Evolutionary conservation across 768 basidiomycete genomes (phyloP).

Genomic region (Phlegmacium glaucopus): DNA sequence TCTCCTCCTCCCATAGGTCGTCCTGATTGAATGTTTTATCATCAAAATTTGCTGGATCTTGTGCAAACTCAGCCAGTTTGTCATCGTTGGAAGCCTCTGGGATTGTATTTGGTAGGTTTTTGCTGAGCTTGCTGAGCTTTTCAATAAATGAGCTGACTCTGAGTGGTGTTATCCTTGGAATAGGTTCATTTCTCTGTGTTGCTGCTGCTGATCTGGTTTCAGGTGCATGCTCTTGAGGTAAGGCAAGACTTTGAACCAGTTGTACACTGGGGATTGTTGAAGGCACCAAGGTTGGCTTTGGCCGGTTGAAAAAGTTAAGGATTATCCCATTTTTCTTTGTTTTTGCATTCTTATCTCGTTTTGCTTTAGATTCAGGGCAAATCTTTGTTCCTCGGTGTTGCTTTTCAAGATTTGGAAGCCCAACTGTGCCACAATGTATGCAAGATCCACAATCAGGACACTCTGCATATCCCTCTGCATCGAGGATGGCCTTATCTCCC

Average conservation of each 20-base stretch:
- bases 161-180: not conserved
- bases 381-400: too few species aligned
- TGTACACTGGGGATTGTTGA: slow-evolving; percentile 2
- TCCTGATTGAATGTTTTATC: not conserved
- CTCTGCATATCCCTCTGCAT: not conserved
- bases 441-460: not conserved
- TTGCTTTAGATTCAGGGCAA: slow-evolving; percentile 8
- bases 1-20: slow-evolving; percentile 18
- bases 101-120: slow-evolving; percentile 7
- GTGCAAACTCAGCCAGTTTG: slow-evolving; percentile 4
- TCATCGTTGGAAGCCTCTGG: slow-evolving; percentile 7
- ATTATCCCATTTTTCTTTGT: slow-evolving; percentile 7
- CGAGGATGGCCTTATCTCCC: not conserved
- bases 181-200: not conserved
- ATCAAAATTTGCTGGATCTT: slow-evolving; percentile 8
- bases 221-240: not conserved
- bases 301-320: slow-evolving; percentile 5
- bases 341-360: slow-evolving; percentile 10
- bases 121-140: not conserved
- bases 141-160: not conserved
- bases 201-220: not conserved
- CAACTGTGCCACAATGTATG: not conserved
- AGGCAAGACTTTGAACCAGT: not conserved
- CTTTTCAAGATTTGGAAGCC: slow-evolving; percentile 5
- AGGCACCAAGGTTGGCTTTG: slow-evolving; percentile 1